These are phyloP conservation scores for Lactarius indigo DNA, from an alignment of 768 basidiomycete species.

Conservation along the genomic window DNA sequence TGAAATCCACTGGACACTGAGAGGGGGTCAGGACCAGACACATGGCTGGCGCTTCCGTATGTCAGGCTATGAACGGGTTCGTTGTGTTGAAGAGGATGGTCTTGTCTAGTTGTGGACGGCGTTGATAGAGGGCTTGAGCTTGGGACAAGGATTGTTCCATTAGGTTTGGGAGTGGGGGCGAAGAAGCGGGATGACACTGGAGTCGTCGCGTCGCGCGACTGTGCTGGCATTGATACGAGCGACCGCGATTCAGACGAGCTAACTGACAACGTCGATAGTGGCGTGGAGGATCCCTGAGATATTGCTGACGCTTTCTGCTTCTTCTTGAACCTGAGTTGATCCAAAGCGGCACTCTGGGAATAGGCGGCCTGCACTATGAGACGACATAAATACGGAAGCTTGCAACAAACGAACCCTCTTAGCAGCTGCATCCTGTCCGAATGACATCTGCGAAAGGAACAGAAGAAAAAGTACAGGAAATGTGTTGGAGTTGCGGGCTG, in stretches of 20 bases:
- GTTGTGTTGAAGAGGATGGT: slow-evolving; percentile 40
- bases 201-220: slow-evolving; percentile 73
- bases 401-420: slow-evolving; percentile 27
- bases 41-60: slow-evolving; percentile 37
- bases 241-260: slow-evolving; percentile 26
- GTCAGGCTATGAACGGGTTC: slow-evolving; percentile 38
- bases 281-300: slow-evolving; percentile 28
- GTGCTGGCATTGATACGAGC: slow-evolving; percentile 45
- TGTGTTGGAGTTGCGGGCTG: background rate
- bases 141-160: slow-evolving; percentile 66
- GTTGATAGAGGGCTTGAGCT: slow-evolving; percentile 63
- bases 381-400: slow-evolving; percentile 28
- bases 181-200: slow-evolving; percentile 52
- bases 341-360: slow-evolving; percentile 42
- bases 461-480: background rate
- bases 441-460: slow-evolving; percentile 17
- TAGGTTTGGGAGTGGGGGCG: slow-evolving; percentile 45
- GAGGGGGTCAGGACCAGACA: slow-evolving; percentile 13
- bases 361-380: slow-evolving; percentile 18
- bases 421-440: slow-evolving; percentile 21
- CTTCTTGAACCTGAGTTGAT: slow-evolving; percentile 48
- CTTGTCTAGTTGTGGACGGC: slow-evolving; percentile 38
- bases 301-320: slow-evolving; percentile 30
- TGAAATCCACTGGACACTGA: slow-evolving; percentile 20
- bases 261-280: slow-evolving; percentile 27